Evolutionary conservation across 108 stramenopile genomes (phyloP).

Genomic region (Pseudonitzschia multistriata): DNA sequence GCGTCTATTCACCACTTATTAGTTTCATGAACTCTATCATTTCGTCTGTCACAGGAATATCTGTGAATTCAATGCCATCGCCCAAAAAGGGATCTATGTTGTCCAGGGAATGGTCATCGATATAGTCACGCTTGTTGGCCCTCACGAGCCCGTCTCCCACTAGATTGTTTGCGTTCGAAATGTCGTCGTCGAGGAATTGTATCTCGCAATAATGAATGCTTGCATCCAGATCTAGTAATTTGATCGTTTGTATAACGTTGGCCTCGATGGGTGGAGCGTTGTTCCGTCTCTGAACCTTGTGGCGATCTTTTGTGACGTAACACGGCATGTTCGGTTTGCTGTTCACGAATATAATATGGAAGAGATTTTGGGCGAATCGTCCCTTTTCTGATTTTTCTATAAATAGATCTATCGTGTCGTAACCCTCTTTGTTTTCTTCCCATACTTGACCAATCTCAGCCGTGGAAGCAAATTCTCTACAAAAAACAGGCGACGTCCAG

Average conservation of each 20-base stretch:
- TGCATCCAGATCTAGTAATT: constrained; percentile 12
- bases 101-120: neutral
- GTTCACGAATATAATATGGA: constrained; percentile 7
- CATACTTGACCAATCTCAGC: neutral
- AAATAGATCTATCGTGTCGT: constrained; percentile 7
- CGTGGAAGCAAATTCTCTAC: neutral
- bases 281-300: constrained; percentile 1
- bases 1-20: neutral
- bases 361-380: constrained; percentile 2
- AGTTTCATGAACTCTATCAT: constrained; percentile 7
- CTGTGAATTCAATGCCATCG: constrained; percentile 11
- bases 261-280: neutral
- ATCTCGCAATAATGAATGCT: constrained; percentile 4
- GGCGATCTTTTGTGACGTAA: neutral
- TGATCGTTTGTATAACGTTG: neutral
- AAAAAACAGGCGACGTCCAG: constrained; percentile 13
- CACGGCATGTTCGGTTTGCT: constrained; percentile 11
- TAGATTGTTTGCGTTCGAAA: neutral
- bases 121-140: constrained; percentile 11
- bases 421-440: constrained; percentile 6
- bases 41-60: constrained; percentile 12
- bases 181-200: neutral
- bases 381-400: constrained; percentile 3
- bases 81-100: neutral
- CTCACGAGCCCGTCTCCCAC: neutral